Conservation (phyloP, 495 filamentous ascomycete species). For the Penicillium verhagenii region DNA sequence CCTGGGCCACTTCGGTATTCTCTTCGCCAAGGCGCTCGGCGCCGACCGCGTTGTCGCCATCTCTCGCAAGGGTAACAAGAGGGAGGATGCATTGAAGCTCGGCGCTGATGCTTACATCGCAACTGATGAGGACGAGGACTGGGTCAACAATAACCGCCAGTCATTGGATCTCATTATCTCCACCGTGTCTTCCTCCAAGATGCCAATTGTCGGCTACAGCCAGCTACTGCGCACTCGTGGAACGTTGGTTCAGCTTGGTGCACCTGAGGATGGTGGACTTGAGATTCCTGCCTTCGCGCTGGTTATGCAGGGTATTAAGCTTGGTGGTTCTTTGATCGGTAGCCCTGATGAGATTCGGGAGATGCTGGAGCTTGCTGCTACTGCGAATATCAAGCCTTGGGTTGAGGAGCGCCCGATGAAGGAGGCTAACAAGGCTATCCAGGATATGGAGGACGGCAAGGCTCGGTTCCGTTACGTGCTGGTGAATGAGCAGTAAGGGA, state of each 20-base stretch:
- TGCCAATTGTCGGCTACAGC: conserved; percentile 75
- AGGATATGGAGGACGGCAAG: conserved; percentile 67
- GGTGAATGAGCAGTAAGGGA: conserved; percentile 57
- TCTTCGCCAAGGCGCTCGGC: conserved; percentile 66
- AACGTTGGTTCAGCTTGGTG: conserved; percentile 78
- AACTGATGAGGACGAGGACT: conserved; percentile 73
- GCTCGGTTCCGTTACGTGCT: conserved; percentile 75
- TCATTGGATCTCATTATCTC: conserved; percentile 77
- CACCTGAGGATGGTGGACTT: conserved; percentile 64
- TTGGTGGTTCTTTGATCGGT: conserved; percentile 73
- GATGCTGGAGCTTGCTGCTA: conserved; percentile 75
- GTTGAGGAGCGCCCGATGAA: conserved; percentile 68
- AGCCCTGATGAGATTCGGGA: conserved; percentile 70
- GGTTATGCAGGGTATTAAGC: conserved; percentile 56
- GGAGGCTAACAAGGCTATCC: conserved; percentile 68
- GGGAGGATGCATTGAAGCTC: conserved; percentile 64
- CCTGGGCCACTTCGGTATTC: conserved; percentile 67
- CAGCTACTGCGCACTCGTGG: conserved; percentile 64
- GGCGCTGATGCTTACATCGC: conserved; percentile 71
- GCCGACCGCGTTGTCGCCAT: conserved; percentile 80
- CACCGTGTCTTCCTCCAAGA: conserved; percentile 71
- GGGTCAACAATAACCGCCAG: conserved; percentile 60
- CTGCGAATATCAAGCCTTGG: conserved; percentile 72
- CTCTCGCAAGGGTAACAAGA: conserved; percentile 66
- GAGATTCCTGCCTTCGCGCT: conserved; percentile 59